Base-by-base conservation (phyloP, 1,139 yeast genomes). In the Tardiomyces depauwii region DNA sequence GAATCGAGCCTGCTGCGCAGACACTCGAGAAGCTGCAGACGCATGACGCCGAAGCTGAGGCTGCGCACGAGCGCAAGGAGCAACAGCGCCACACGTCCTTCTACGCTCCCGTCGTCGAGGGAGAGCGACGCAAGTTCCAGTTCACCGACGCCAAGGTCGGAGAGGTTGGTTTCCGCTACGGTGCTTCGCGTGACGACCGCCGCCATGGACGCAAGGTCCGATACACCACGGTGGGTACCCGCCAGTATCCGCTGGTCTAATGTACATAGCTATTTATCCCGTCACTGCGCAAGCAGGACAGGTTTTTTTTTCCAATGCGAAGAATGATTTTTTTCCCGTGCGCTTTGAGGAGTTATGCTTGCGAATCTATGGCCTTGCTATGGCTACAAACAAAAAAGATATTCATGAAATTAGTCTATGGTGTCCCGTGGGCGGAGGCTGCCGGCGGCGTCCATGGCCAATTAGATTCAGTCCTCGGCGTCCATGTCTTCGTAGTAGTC, bases 111-210 rank as follows among this genome's bases (percentile, higher is more conserved):
- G 53, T 49, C 45, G 43, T 44, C 40, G 55, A 54, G 45, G 55
- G 55, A 40, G 61, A 56, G 89, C 86, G 59, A 74, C 67, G 75
- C 42, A 73, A 73, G 45, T 85, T 84, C 71, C 79, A 78, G 60
- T 88, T 89, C 66, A 80, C 84, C 16, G 73, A 79, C 55, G 82
- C 87, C 47, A 78, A 74, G 57, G 85, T 82, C 42, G 96, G 96
- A 39, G 70, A 78, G 48, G 91, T 87, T 49, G 98, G 97, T 47
- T 78, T 68, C 74, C 80, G 97, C 62, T 91, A 91, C 60, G 97
- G 97, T 67, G 87, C 89, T 41, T 77, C 88, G 30, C 74, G 83
- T 58, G 86, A 96, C 70, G 96, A 89, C 66, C 81, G 79, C 59
- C 86, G 83, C 75, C 85, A 82, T 63, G 83, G 86, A 62, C 78